Evolutionary conservation across 768 basidiomycete species (phyloP).

Genomic region (Boletus fagicola): DNA sequence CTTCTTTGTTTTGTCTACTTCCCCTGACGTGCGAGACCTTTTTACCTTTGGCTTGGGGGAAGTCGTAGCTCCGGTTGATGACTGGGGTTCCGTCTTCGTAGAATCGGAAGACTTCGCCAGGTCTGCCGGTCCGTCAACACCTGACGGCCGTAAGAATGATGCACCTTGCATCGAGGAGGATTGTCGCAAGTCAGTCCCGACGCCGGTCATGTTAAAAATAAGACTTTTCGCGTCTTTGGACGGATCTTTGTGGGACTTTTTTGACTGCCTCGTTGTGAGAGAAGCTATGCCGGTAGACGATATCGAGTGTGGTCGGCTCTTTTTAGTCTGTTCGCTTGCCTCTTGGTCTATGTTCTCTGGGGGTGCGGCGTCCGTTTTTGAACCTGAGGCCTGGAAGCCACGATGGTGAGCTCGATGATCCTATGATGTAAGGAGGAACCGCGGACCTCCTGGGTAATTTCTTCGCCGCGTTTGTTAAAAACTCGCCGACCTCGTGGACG

Average conservation of each 20-base stretch:
- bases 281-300: constrained; percentile 15
- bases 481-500: constrained; percentile 49
- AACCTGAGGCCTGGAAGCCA: constrained; percentile 21
- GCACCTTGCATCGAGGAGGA: constrained; percentile 19
- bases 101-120: constrained; percentile 7
- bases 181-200: constrained; percentile 49
- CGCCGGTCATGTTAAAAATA: constrained; percentile 46
- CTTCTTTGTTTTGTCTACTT: constrained; percentile 21
- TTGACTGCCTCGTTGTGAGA: constrained; percentile 8
- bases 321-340: constrained; percentile 26
- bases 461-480: constrained; percentile 50
- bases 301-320: constrained; percentile 22
- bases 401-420: constrained; percentile 15
- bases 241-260: constrained; percentile 22
- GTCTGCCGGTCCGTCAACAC: constrained; percentile 21
- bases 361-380: constrained; percentile 7
- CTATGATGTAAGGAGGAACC: constrained; percentile 20
- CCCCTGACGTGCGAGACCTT: constrained; percentile 22
- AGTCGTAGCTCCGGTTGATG: constrained; percentile 6
- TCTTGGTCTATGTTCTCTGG: constrained; percentile 13
- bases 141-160: constrained; percentile 23
- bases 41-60: constrained; percentile 18
- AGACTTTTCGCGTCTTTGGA: constrained; percentile 43
- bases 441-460: constrained; percentile 35
- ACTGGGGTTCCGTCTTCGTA: constrained; percentile 4